phyloP scores from a whole-genome alignment of 768 basidiomycete genomes.

The Leccinum rimulosum region DNA sequence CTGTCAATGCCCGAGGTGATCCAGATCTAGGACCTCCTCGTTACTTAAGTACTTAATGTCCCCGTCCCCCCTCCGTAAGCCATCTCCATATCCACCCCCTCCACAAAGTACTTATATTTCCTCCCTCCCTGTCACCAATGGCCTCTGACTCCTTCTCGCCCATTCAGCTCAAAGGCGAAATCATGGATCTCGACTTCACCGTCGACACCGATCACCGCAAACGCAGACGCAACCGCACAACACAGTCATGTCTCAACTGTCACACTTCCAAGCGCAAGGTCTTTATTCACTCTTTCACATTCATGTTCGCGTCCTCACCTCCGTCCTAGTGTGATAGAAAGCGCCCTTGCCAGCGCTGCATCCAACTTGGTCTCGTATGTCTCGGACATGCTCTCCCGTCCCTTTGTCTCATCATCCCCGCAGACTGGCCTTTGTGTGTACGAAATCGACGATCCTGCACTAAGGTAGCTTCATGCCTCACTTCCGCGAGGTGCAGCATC shows the following conservation, averaged over 20 bases:
- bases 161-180: conserved; percentile 69
- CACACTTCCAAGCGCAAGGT: conserved; percentile 95
- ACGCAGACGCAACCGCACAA: conserved; percentile 87
- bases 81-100: conserved; percentile 51
- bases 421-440: conserved; percentile 94
- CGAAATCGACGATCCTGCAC: conserved; percentile 86
- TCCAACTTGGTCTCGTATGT: conserved; percentile 79
- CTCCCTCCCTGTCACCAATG: conserved; percentile 39
- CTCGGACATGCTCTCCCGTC: background rate
- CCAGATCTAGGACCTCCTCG: conserved; percentile 37
- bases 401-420: conserved; percentile 4
- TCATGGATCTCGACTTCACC: conserved; percentile 76
- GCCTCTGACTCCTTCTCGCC: conserved; percentile 50
- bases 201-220: conserved; percentile 76
- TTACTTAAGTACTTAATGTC: conserved; percentile 56
- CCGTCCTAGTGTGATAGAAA: conserved; percentile 74
- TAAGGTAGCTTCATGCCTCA: conserved; percentile 47
- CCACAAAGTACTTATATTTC: conserved; percentile 41
- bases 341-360: conserved; percentile 87
- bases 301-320: conserved; percentile 5
- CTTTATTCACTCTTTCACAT: conserved; percentile 1
- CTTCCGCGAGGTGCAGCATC: background rate
- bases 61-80: conserved; percentile 40
- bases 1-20: conserved; percentile 42
- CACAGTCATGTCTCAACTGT: conserved; percentile 84